A percentile compares a stretch with the other conserved stretches of the same genome.
These are phyloP conservation scores for Globisporangium lucens DNA, from an alignment of 352 stramenopile genomes.

Conservation along the genomic window DNA sequence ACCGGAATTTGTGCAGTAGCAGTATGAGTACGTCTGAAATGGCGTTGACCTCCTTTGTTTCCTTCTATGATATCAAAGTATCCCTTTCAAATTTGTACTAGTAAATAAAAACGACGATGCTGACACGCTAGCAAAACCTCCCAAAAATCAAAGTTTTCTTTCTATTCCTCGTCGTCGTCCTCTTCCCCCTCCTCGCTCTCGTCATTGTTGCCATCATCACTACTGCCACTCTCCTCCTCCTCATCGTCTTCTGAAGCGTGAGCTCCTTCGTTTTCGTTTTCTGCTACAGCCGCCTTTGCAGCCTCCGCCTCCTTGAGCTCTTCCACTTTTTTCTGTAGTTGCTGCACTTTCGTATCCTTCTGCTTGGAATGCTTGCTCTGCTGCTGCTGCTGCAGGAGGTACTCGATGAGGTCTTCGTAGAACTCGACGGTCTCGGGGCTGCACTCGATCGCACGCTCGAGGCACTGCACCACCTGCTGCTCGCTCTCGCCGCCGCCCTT, in stretches of 20 bases:
- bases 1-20: background rate
- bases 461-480: slow-evolving; percentile 11
- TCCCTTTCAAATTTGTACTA: background rate
- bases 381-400: slow-evolving; percentile 32
- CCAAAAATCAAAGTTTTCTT: background rate
- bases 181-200: slow-evolving; percentile 12
- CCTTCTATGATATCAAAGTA: background rate
- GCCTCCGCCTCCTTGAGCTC: slow-evolving; percentile 1
- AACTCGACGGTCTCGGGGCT: slow-evolving; percentile 43
- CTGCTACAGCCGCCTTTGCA: background rate
- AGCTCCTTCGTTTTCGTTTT: background rate
- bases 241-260: slow-evolving; percentile 11
- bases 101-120: background rate
- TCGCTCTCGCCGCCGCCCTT: slow-evolving; percentile 22
- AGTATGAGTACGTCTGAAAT: background rate
- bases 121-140: background rate
- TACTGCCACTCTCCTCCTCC: background rate
- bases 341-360: slow-evolving; percentile 22
- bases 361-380: slow-evolving; percentile 19
- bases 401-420: slow-evolving; percentile 44
- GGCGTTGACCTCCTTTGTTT: background rate
- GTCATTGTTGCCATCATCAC: background rate
- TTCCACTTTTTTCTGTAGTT: slow-evolving; percentile 11
- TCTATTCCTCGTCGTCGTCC: background rate
- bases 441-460: slow-evolving; percentile 44